Evolutionary conservation across 345 rosid genomes (phyloP), one percentile per base, ranked within the genome.

Genomic region (Passiflora organensis): DNA sequence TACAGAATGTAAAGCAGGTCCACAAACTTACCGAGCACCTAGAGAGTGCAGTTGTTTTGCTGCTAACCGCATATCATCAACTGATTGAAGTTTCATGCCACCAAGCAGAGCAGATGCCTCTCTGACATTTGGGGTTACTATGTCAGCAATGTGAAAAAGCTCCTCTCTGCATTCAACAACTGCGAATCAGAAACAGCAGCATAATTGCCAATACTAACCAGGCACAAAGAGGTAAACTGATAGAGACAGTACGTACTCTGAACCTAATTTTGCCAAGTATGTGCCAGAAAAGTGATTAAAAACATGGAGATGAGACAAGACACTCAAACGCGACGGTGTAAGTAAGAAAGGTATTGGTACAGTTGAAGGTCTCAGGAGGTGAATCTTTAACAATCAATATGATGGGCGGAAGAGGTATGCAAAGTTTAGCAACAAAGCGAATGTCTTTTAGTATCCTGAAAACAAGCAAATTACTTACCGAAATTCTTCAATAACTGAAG

Each of bases 41-140:
- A 86, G 65, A 45, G 74, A 50, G 71, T 88, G 86, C 63, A 91
- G 73, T 55, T 66, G 67, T 54, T 85, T 82, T 38, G 80, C 93
- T 14, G 95, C 98, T 70, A 80, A 67, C 20, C 74, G 68, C 96
- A 91, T 86, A 65, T 91, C 91, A 43, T 59, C 78, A 59, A 86
- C 74, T 28, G 91, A 79, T 73, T 76, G 56, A 54, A 88, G 67
- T 61, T 50, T 76, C 71, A 58, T 34, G 21, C 85, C 86, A 53
- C 77, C 87, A 51, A 91, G 93, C 51, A 91, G 77, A 72, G 93
- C 82, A 64, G 95, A 82, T 11, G 96, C 95, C 68, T 91, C 96
- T 74, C 80, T 86, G 51, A 88, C 58, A 71, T 91, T 91, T 46
- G 98, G 98, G 56, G 98, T 91, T 49, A 88, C 66, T 38, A 91